Evolutionary conservation across 306 rosid genomes (phyloP), one percentile per base, ranked within the genome.

Genomic region (Bauhinia variegata): DNA sequence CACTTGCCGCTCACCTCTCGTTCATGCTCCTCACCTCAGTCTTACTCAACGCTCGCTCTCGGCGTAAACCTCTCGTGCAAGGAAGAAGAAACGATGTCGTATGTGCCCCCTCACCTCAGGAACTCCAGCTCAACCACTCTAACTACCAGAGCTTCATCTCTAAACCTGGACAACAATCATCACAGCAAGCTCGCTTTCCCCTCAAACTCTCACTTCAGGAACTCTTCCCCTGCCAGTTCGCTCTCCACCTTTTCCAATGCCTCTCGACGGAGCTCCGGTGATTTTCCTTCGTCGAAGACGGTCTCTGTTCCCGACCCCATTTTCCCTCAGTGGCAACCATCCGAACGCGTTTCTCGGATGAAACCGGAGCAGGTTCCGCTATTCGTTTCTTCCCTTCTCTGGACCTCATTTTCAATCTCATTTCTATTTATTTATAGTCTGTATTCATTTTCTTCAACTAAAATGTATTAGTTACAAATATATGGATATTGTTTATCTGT

Each of bases 331-430:
- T 90, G 95, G 95, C 85, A 78, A 63, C 96, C 96, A 10, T 90
- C 96, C 37, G 84, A 90, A 31, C 95, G 96, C 64, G 96, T 80
- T 78, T 88, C 88, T 9, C 83, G 91, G 42, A 83, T 90, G 91
- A 83, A 54, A 55, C 84, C 88, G 4, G 77, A 83, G 19, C 89
- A 81, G 96, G 96, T 90, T 42, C 63, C 65, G 11, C 8, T 19
- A 43, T 38, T 17, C 43, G 14, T 59, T 63, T 17, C 30, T 16
- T 44, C 7, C 8, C 5, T 19, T 64, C 13, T 9, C 17, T 32
- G 4, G 8, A 43, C 38, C 10, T 59, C 5, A 14, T 19, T 51
- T 48, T 61, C 16, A 17, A 32, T 59, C 63, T 58, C 14, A 11
- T 74, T 11, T 18, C 11, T 41, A 3, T 49, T 52, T 72, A n/a